Evolutionary conservation across 2,329 filamentous ascomycete species (phyloP).

Genomic region (Ilyonectria robusta): DNA sequence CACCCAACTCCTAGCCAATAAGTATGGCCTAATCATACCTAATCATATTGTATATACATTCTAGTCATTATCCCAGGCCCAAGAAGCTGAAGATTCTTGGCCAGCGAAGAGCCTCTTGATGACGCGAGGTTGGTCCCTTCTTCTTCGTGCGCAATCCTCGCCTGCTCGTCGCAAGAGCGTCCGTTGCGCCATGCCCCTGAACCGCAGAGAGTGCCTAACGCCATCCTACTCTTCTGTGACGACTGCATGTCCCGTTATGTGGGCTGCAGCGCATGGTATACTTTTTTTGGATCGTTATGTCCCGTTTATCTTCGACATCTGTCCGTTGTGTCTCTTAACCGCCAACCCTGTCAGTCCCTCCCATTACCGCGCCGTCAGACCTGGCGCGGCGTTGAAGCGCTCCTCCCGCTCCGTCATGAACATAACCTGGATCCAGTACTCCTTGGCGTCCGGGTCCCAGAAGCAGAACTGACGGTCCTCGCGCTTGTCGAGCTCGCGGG

Average conservation of each 20-base stretch:
- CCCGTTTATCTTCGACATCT: background rate
- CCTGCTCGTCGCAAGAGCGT: background rate
- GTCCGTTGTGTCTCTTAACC: background rate
- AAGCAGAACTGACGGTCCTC: slow-evolving; percentile 93
- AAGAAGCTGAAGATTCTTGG: slow-evolving; percentile 12
- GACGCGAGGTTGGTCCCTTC: slow-evolving; percentile 30
- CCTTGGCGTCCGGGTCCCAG: slow-evolving; percentile 95
- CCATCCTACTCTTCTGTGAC: background rate
- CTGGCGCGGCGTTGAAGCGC: slow-evolving; percentile 79
- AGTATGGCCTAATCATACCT: slow-evolving; percentile 9
- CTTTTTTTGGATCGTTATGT: background rate
- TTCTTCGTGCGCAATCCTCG: slow-evolving; percentile 13
- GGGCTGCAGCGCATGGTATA: background rate
- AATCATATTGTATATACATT: slow-evolving; percentile 21
- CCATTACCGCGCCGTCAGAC: slow-evolving; percentile 65
- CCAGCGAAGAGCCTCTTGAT: slow-evolving; percentile 27
- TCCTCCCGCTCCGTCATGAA: slow-evolving; percentile 99
- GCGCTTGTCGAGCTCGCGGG: slow-evolving; percentile 89
- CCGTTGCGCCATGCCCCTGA: background rate
- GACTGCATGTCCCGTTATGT: background rate
- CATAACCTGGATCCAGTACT: slow-evolving; percentile 98
- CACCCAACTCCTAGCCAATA: slow-evolving; percentile 25
- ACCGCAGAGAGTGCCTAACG: background rate
- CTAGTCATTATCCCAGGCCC: slow-evolving; percentile 18
- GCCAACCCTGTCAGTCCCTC: background rate